phyloP scores from a whole-genome alignment of 495 filamentous ascomycete genomes.

The Penicillium fimorum region DNA sequence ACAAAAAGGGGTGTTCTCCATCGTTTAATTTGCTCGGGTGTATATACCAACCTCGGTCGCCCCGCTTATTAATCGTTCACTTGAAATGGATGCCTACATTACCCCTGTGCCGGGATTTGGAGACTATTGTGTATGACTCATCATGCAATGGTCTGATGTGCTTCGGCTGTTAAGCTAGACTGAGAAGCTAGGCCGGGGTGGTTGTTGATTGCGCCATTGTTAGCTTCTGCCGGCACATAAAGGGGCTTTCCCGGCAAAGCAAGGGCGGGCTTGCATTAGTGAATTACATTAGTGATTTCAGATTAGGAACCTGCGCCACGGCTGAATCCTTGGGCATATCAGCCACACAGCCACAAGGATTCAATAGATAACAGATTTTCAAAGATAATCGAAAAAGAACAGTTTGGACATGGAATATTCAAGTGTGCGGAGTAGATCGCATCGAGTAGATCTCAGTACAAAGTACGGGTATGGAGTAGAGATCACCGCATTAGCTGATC shows the following conservation, averaged over 20 bases:
- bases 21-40: not conserved
- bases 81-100: not conserved
- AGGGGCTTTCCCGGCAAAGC: not conserved
- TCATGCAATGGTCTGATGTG: not conserved
- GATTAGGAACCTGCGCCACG: not conserved
- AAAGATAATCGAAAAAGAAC: not conserved
- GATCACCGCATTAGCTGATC: slow-evolving; percentile 1
- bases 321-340: not conserved
- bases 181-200: not conserved
- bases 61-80: not conserved
- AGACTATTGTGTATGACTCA: not conserved
- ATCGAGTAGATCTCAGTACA: not conserved
- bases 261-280: not conserved
- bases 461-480: not conserved
- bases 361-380: not conserved
- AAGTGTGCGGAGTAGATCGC: not conserved
- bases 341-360: not conserved
- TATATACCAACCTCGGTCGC: not conserved
- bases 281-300: too few relatives aligned
- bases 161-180: not conserved
- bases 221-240: not conserved
- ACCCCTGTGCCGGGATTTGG: not conserved
- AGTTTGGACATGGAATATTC: not conserved
- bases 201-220: not conserved
- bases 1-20: not conserved